Percentiles rank a stretch among this genome's conserved stretches.
Evolutionary conservation across 352 stramenopile species (phyloP).

Genomic region (Phytophthora aleatoria): DNA sequence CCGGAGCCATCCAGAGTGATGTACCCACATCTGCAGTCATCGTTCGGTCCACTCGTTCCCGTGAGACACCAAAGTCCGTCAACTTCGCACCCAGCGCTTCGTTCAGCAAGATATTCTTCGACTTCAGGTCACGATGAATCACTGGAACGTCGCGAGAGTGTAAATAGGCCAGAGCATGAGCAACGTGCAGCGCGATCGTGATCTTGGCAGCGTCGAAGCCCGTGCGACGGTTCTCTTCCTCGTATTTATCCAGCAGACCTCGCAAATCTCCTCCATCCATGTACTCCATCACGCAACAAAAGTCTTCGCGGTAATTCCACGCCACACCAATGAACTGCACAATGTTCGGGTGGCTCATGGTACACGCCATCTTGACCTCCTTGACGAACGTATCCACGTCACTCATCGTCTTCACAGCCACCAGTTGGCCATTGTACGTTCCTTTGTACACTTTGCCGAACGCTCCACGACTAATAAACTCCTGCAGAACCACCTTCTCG

Average conservation of each 20-base stretch:
- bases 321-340: constrained; percentile 47
- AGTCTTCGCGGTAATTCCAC: constrained; percentile 36
- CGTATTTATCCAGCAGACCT: constrained; percentile 37
- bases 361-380: constrained; percentile 34
- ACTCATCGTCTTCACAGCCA: constrained; percentile 48
- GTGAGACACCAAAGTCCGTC: constrained; percentile 64
- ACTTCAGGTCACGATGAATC: constrained; percentile 42
- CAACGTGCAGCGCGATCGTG: constrained; percentile 37
- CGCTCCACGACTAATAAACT: constrained; percentile 36
- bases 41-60: constrained; percentile 35
- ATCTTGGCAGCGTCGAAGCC: constrained; percentile 28
- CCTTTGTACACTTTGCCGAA: constrained; percentile 48
- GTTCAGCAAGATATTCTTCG: constrained; percentile 43
- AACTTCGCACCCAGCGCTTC: constrained; percentile 54
- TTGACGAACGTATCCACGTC: constrained; percentile 39
- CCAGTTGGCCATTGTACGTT: constrained; percentile 25
- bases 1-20: constrained; percentile 25
- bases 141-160: constrained; percentile 44
- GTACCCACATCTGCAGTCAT: constrained; percentile 38
- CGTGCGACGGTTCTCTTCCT: constrained; percentile 21
- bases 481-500: constrained; percentile 33
- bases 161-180: constrained; percentile 48
- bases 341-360: constrained; percentile 32
- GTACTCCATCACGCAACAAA: constrained; percentile 43
- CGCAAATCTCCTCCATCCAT: constrained; percentile 40